Base-by-base conservation (phyloP, 176 grass and related monocot genomes). In the Aegilops umbellulata region DNA sequence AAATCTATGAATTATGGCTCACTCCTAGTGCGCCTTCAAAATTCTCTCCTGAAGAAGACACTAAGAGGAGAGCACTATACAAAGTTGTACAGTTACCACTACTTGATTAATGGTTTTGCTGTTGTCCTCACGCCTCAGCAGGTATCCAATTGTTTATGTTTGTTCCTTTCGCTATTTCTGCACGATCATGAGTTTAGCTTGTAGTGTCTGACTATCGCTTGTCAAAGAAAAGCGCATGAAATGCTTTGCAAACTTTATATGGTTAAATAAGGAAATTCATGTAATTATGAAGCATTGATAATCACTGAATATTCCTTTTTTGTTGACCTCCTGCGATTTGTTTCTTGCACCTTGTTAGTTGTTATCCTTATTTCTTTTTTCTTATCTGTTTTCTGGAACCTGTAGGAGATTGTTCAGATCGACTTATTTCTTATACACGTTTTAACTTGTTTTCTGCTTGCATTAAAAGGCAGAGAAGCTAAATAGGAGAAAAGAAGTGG, bases 31-130 rank as follows among this genome's bases (percentile, higher is more conserved):
- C 88, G 83, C 2, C 87, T 94, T 88, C 97, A 99, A 80, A 91
- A 99, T 93, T 88, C 92, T n/a, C 32, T 99, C 42, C 87, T 99
- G 90, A 94, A 90, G 88, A 94, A 80, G 83, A 90, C 94, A 12
- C 60, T 99, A 76, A 94, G 76, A 84, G 97, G 97, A 76, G 88
- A 94, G 82, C 84, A 61, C 77, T 99, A 96, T 77, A 60, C 90
- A 80, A 99, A 99, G 38, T 85, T 99, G 29, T 99, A 99, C 83
- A 95, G 92, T 83, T 99, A 94, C 79, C 94, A 78, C 90, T 99
- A 96, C 84, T 91, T 99, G 87, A 88, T 99, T 78, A 99, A 99
- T 82, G 97, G 97, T 66, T 99, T 99, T 89, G 88, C 97, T 85
- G 85, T 94, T 90, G 86, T 93, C 71, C 89, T 99, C 77, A 99